Percentiles rank a stretch among this genome's conserved stretches.
Conservation (phyloP, 179 eudicot genomes). For the Patellifolia procumbens region DNA sequence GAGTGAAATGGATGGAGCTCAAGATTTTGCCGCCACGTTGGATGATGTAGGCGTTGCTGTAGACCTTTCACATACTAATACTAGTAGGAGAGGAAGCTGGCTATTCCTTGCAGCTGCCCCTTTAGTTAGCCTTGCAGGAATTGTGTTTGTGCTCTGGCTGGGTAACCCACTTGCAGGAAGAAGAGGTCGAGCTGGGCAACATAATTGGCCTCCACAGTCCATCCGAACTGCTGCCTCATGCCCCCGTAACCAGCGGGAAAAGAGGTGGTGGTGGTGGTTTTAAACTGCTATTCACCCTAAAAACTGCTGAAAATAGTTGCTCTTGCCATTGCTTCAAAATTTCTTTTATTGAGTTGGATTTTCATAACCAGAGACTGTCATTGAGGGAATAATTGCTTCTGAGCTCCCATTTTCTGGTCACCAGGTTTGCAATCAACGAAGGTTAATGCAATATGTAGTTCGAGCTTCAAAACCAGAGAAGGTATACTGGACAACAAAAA, state of each 20-base stretch:
- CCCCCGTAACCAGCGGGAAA: constrained; percentile 43
- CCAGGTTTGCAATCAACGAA: background rate
- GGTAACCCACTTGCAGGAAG: constrained; percentile 45
- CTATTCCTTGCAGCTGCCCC: constrained; percentile 74
- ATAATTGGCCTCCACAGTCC: constrained; percentile 17
- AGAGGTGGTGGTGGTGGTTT: constrained; percentile 67
- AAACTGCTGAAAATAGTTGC: background rate
- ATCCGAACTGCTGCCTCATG: constrained; percentile 29
- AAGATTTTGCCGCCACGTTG: constrained; percentile 27
- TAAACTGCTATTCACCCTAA: constrained; percentile 7
- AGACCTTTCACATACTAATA: constrained; percentile 28
- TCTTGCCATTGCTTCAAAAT: background rate
- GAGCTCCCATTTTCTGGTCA: background rate
- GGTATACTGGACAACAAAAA: background rate
- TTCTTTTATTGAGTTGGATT: background rate
- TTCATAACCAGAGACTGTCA: background rate
- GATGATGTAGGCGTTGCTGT: constrained; percentile 20
- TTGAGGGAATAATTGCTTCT: background rate
- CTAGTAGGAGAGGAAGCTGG: constrained; percentile 56
- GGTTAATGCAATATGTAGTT: constrained; percentile 3
- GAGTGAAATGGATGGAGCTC: constrained; percentile 32
- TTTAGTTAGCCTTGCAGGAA: constrained; percentile 62
- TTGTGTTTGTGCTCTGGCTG: constrained; percentile 64
- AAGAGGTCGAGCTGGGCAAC: constrained; percentile 31
- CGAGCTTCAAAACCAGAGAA: constrained; percentile 9